Conservation (phyloP, 1,284 basidiomycete species). For the Entoloma clypeatum region DNA sequence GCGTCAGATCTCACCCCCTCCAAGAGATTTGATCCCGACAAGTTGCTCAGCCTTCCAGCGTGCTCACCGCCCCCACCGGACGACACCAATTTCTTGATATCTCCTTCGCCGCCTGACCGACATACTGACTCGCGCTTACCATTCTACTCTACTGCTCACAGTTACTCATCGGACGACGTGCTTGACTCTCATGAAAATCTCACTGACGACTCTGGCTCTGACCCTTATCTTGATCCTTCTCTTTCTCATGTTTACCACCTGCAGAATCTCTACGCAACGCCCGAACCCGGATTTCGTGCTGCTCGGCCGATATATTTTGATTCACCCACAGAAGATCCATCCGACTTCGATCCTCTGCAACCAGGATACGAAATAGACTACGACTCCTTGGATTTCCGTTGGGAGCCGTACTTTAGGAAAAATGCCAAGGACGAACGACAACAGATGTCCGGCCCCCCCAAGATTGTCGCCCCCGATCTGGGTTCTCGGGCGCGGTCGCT, state of each 20-base stretch:
- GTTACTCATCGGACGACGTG: slow-evolving; percentile 19
- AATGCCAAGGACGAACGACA: slow-evolving; percentile 2
- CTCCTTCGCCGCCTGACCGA: slow-evolving; percentile 1
- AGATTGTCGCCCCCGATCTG: too few species aligned
- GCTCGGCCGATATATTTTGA: slow-evolving; percentile 43
- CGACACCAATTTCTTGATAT: not conserved
- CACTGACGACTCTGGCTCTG: slow-evolving; percentile 19
- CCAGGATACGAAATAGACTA: slow-evolving; percentile 36
- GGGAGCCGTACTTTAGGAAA: slow-evolving; percentile 47
- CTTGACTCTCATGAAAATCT: slow-evolving; percentile 16
- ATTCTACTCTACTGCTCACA: slow-evolving; percentile 16
- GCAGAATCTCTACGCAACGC: slow-evolving; percentile 33
- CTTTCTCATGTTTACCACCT: slow-evolving; percentile 8
- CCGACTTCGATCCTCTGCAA: slow-evolving; percentile 38
- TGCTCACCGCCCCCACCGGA: too few species aligned
- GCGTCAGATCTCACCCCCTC: not conserved
- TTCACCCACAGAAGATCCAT: slow-evolving; percentile 48
- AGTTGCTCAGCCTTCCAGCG: not conserved
- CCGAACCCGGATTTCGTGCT: slow-evolving; percentile 32
- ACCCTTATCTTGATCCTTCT: slow-evolving; percentile 6
- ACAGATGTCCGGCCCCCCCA: not conserved
- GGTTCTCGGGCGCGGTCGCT: too few species aligned
- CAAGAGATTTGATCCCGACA: not conserved
- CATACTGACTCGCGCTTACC: slow-evolving; percentile 19
- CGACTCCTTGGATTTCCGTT: slow-evolving; percentile 48